phyloP scores from a whole-genome alignment of 148 eudicot genomes.

The Rhododendron simsii region DNA sequence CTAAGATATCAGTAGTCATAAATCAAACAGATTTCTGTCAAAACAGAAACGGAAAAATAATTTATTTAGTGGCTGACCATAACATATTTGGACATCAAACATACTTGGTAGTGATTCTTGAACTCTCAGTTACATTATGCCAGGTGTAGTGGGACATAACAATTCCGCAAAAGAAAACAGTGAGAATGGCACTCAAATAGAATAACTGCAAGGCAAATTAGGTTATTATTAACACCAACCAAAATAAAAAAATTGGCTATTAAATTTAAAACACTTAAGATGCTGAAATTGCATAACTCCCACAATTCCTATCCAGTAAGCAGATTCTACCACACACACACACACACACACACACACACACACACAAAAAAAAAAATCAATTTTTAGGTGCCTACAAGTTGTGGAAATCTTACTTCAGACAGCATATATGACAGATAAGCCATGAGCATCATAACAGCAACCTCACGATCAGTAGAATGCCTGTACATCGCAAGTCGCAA shows the following conservation, averaged over 20 bases:
- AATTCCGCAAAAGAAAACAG: slow-evolving; percentile 85
- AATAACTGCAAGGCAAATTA: slow-evolving; percentile 46
- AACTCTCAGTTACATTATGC: slow-evolving; percentile 85
- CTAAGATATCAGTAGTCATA: background rate
- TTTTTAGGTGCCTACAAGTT: background rate
- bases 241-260: background rate
- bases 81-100: slow-evolving; percentile 8
- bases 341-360: no score
- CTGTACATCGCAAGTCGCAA: slow-evolving; percentile 21
- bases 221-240: background rate
- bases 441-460: slow-evolving; percentile 84
- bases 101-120: slow-evolving; percentile 80
- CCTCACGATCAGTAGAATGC: slow-evolving; percentile 92
- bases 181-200: slow-evolving; percentile 66
- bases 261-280: background rate
- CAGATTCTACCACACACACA: background rate
- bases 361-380: background rate
- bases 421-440: slow-evolving; percentile 77
- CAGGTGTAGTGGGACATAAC: slow-evolving; percentile 93
- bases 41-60: background rate
- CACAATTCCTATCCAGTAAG: background rate
- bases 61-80: background rate
- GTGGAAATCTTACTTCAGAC: slow-evolving; percentile 57
- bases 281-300: background rate
- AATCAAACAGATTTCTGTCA: background rate